Evolutionary conservation across 225 moss, liverwort and hornwort species (phyloP).

Genomic region (Marchantia polymorpha): DNA sequence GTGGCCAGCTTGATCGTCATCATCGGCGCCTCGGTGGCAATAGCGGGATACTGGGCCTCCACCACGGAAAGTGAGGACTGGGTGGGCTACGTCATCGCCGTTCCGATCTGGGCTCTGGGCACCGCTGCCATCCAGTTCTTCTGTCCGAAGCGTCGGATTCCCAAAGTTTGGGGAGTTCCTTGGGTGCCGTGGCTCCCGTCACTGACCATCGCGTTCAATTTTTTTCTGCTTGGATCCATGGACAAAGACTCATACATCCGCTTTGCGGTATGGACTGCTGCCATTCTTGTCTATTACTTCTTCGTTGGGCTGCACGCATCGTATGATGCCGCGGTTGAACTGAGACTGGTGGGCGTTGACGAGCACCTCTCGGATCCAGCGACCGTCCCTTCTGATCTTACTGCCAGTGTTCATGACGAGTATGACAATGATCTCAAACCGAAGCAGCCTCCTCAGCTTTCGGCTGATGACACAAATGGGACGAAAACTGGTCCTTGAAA

Average conservation of each 20-base stretch:
- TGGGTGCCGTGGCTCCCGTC: slow-evolving; percentile 77
- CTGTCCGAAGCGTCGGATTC: slow-evolving; percentile 33
- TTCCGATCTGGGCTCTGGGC: slow-evolving; percentile 48
- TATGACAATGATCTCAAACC: background rate
- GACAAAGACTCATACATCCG: slow-evolving; percentile 59
- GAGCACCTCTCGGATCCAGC: too few species aligned
- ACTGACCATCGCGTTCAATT: slow-evolving; percentile 55
- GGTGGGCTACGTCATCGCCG: slow-evolving; percentile 36
- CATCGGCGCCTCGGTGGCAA: slow-evolving; percentile 47
- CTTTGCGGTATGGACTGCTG: slow-evolving; percentile 60
- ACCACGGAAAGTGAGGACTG: slow-evolving; percentile 28
- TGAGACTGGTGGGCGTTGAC: background rate
- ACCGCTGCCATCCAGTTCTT: slow-evolving; percentile 50
- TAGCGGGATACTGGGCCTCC: slow-evolving; percentile 53
- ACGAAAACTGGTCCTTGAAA: background rate
- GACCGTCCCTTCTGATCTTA: background rate
- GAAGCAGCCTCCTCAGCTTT: background rate
- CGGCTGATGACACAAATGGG: background rate
- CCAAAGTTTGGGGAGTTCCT: slow-evolving; percentile 74
- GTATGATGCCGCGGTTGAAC: slow-evolving; percentile 56
- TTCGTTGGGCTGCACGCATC: slow-evolving; percentile 74
- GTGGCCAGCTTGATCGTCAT: slow-evolving; percentile 20
- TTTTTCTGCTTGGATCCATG: slow-evolving; percentile 65
- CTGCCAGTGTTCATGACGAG: background rate
- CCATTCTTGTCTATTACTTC: slow-evolving; percentile 65